Base-by-base conservation (phyloP, 345 rosid species). In the Microcos paniculata region DNA sequence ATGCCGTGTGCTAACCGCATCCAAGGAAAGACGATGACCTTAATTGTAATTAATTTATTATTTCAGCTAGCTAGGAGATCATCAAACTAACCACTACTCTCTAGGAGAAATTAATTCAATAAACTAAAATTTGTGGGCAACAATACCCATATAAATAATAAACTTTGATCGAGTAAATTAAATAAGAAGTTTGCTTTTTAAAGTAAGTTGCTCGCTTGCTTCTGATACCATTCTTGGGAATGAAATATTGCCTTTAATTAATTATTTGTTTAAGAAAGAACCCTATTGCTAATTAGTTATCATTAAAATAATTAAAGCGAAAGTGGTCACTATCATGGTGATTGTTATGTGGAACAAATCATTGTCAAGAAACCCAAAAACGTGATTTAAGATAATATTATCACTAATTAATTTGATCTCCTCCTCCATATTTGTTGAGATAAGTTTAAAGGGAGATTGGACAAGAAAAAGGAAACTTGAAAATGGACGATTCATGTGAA, bases 1-100 rank as follows among this genome's bases (percentile, higher is more conserved):
- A 18, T 75, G 40, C 77, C 81, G 66, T 76, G 38, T n/a, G 10
- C 26, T 46, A 64, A 76, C 57, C 73, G 71, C 78, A 66, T 31
- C 65, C 73, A 57, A 45, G 30, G 11, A 46, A 35, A 14, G 4
- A 30, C 21, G 23, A 35, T 14, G 4, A 30, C 21, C 56, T 28
- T 15, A 30, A 8, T 7, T 35, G 6, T 35, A 35, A 35, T 4
- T 35, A 56, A 21, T 55, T 2, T 55, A 55, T 52, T 21, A 0
- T 9, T 45, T n/a, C n/a, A n/a, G n/a, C 12, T 8, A 45, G 16
- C n/a, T 49, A 8, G 58, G 4, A 23, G 16, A 56, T 56, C 14
- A 56, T 56, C 14, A 56, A 56, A 56, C 61, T 56, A 56, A 49
- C n/a, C n/a, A 56, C 14, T n/a, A 56, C 30, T 56, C 30, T 12